Conservation (phyloP, 1,139 yeast species). For the Entelexis paramagnoliae region DNA sequence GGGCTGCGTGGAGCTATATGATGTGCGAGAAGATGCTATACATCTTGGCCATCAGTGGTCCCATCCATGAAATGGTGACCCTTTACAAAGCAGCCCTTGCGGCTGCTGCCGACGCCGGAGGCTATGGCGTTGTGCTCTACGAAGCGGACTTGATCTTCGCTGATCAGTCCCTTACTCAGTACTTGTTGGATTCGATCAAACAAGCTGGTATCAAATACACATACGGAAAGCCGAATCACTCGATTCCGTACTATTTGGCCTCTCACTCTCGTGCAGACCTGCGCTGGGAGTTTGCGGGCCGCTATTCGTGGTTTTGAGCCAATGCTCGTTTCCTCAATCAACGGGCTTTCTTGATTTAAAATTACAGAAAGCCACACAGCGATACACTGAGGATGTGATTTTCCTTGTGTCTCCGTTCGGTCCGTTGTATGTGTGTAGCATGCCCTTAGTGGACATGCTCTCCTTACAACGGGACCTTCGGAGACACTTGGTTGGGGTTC, state of each 20-base stretch:
- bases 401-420: constrained; percentile 2
- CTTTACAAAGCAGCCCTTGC: constrained; percentile 12
- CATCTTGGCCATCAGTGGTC: constrained; percentile 16
- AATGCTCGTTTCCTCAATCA: not conserved
- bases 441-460: too few relatives aligned
- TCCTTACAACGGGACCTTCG: too few relatives aligned
- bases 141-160: constrained; percentile 16
- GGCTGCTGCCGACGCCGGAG: constrained; percentile 14
- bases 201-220: constrained; percentile 8
- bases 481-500: constrained; percentile 11
- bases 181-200: constrained; percentile 11
- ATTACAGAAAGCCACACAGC: constrained; percentile 13
- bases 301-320: constrained; percentile 16
- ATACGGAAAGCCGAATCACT: constrained; percentile 9
- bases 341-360: not conserved
- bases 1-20: constrained; percentile 17
- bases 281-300: constrained; percentile 16
- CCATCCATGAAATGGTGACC: constrained; percentile 14
- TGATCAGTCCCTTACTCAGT: constrained; percentile 13
- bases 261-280: constrained; percentile 2
- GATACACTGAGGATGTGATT: constrained; percentile 17
- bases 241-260: constrained; percentile 15
- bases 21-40: constrained; percentile 12
- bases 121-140: constrained; percentile 14
- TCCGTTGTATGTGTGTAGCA: too few relatives aligned